Conservation (phyloP, 768 basidiomycete genomes). For the Pleurotus citrinopileatus region DNA sequence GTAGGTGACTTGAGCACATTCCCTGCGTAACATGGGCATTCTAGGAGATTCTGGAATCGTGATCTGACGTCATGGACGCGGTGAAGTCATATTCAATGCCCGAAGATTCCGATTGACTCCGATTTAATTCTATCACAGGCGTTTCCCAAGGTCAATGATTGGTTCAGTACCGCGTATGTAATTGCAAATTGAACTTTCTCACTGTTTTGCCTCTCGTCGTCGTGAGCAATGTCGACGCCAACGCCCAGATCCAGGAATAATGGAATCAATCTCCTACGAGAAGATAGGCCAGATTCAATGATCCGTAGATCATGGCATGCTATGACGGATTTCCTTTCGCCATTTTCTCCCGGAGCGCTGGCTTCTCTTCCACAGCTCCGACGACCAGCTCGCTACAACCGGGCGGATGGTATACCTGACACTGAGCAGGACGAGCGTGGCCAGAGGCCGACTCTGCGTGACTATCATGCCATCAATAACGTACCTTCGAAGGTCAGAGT, state of each 20-base stretch:
- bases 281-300: constrained; percentile 27
- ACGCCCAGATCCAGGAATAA: constrained; percentile 1
- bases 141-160: neutral
- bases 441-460: constrained; percentile 58
- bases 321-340: constrained; percentile 53
- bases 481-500: constrained; percentile 65
- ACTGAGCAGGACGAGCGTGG: constrained; percentile 46
- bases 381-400: constrained; percentile 53
- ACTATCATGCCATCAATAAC: constrained; percentile 73
- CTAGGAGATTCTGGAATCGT: constrained; percentile 34
- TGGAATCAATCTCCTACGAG: neutral
- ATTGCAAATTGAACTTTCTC: neutral
- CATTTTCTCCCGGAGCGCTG: constrained; percentile 68
- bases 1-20: constrained; percentile 2
- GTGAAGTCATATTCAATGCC: neutral
- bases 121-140: neutral
- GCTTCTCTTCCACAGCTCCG: constrained; percentile 39
- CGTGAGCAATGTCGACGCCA: neutral
- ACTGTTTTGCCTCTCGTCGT: neutral
- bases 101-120: neutral
- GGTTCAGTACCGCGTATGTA: neutral
- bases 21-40: constrained; percentile 9
- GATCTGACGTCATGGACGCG: constrained; percentile 12
- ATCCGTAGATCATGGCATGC: constrained; percentile 63
- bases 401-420: constrained; percentile 74